Evolutionary conservation across 495 filamentous ascomycete genomes (phyloP).

Genomic region (Penicillium antarcticum): DNA sequence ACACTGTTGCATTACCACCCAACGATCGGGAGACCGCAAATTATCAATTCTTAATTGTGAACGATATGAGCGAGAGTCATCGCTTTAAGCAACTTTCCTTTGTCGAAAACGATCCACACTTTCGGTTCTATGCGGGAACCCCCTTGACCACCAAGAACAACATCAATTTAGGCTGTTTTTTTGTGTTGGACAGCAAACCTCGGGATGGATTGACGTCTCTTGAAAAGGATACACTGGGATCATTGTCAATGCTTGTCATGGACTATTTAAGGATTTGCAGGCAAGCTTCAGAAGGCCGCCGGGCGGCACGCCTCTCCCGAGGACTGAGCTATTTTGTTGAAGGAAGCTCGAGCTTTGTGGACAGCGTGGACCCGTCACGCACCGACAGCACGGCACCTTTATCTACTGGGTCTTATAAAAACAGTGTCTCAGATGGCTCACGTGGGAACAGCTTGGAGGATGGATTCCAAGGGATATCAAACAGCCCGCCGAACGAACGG

Average conservation of each 20-base stretch:
- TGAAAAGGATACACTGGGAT: conserved; percentile 41
- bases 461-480: conserved; percentile 21
- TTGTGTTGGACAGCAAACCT: conserved; percentile 54
- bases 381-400: conserved; percentile 18
- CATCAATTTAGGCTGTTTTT: conserved; percentile 69
- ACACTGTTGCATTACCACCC: conserved; percentile 33
- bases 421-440: conserved; percentile 28
- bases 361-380: conserved; percentile 26
- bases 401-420: conserved; percentile 26
- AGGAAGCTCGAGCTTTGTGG: conserved; percentile 44
- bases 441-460: conserved; percentile 25
- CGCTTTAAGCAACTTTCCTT: conserved; percentile 40
- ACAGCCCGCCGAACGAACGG: conserved; percentile 14
- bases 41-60: conserved; percentile 34
- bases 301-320: conserved; percentile 56
- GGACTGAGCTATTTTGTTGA: conserved; percentile 65
- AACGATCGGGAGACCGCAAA: conserved; percentile 25
- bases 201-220: conserved; percentile 30
- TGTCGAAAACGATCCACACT: conserved; percentile 38
- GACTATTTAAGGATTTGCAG: conserved; percentile 58
- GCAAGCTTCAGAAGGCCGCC: conserved; percentile 54
- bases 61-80: conserved; percentile 39
- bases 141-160: conserved; percentile 61
- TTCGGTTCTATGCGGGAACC: conserved; percentile 48
- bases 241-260: conserved; percentile 57